Evolutionary conservation across 768 basidiomycete genomes (phyloP), one percentile per base, ranked within the genome.

Genomic region (Collybia sordida): DNA sequence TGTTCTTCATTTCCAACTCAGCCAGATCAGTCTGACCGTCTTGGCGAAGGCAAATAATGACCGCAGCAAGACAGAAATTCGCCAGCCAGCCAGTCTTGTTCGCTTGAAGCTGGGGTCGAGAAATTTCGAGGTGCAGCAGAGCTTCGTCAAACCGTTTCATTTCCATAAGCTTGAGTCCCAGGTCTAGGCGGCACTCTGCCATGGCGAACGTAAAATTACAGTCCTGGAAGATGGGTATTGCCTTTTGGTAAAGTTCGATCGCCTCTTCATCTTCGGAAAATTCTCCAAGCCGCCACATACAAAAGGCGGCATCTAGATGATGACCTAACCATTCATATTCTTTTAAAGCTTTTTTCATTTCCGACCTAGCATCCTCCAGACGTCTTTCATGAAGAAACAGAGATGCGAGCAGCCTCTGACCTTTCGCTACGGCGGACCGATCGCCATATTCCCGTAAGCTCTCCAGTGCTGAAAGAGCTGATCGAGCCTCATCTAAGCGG

Each of bases 31-130:
- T 15, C 45, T 17, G 34, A 9, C 17, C 17, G 17, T 40, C 38
- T 40, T 22, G 17, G 22, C 38, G 38, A 40, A 40, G 52, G 21
- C 34, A 36, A 50, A 60, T 77, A 8, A 12, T 76, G 4, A 49
- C 50, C n/a, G 22, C 11, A 11, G 41, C 6, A 17, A 54, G 49
- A 40, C 48, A 54, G 17, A 39, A 25, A 14, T 47, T 37, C 9
- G 53, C 53, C 18, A 27, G 21, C 6, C 22, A 23, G 5, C 12
- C 23, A 3, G 53, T 54, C 14, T 21, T 24, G 23, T 54, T 54
- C 25, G 8, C 19, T 27, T 27, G 37, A 24, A 54, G 37, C 43
- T 54, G 42, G n/a, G 42, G 48, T 19, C 53, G 21, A 0, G 53
- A 44, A 21, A 55, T 55, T 12, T 55, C 39, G 38, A 55, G 39